Evolutionary conservation across 768 basidiomycete species (phyloP).

Genomic region (Bullera alba): DNA sequence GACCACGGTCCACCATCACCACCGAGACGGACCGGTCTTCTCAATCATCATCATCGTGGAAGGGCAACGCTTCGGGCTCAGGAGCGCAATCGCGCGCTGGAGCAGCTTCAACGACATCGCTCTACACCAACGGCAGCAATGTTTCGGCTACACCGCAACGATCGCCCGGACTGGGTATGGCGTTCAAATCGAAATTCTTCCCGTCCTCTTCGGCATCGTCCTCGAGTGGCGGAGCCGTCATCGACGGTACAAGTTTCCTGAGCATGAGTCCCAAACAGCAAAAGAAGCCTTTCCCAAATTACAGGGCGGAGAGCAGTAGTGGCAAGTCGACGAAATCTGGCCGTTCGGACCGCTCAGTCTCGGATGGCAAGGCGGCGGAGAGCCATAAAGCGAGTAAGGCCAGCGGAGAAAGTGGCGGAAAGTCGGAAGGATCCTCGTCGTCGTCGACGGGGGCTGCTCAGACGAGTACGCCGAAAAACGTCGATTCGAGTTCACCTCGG

Average conservation of each 20-base stretch:
- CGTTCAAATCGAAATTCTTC: slow-evolving; percentile 37
- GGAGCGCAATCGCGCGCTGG: neutral
- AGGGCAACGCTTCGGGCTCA: neutral
- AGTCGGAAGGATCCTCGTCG: slow-evolving; percentile 23
- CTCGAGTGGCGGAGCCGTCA: neutral
- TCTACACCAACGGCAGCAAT: neutral
- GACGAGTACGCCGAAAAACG: too few species aligned
- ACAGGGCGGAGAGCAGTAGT: slow-evolving; percentile 1
- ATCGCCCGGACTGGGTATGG: slow-evolving; percentile 19
- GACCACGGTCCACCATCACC: slow-evolving; percentile 16
- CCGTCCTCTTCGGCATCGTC: slow-evolving; percentile 11
- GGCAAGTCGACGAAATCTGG: slow-evolving; percentile 5
- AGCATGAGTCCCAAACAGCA: neutral
- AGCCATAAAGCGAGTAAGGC: too few species aligned
- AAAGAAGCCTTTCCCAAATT: slow-evolving; percentile 12
- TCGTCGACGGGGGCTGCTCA: slow-evolving; percentile 17
- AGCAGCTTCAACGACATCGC: neutral
- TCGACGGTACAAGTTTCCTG: too few species aligned
- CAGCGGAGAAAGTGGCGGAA: too few species aligned
- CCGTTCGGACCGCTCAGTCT: too few species aligned
- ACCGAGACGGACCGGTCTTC: slow-evolving; percentile 26
- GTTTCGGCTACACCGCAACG: slow-evolving; percentile 18
- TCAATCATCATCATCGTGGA: slow-evolving; percentile 21
- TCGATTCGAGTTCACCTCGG: slow-evolving; percentile 15
- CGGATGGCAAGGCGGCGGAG: too few species aligned